Evolutionary conservation across 768 basidiomycete species (phyloP).

Genomic region (Tricholoma bakamatsutake): DNA sequence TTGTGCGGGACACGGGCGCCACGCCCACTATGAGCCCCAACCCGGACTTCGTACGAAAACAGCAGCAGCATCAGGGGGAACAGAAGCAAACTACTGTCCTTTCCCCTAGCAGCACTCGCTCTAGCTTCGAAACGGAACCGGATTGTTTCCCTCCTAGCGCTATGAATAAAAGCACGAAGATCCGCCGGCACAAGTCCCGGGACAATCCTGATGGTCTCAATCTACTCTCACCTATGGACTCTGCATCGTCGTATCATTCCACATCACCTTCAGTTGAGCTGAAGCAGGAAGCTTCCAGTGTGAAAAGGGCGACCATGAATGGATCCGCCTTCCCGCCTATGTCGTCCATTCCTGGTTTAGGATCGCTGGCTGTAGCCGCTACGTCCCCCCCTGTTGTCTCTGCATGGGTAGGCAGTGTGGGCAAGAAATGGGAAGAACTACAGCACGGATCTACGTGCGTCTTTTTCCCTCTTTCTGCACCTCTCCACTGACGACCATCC

Average conservation of each 20-base stretch:
- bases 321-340: slow-evolving; percentile 25
- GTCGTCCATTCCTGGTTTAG: slow-evolving; percentile 35
- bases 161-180: slow-evolving; percentile 6
- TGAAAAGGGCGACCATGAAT: slow-evolving; percentile 11
- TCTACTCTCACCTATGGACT: not conserved
- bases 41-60: slow-evolving; percentile 30
- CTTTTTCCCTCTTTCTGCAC: not conserved
- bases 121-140: slow-evolving; percentile 4
- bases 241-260: slow-evolving; percentile 7
- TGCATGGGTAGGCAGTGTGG: slow-evolving; percentile 53
- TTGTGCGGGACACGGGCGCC: slow-evolving; percentile 44
- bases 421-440: slow-evolving; percentile 56
- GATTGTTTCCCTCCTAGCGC: slow-evolving; percentile 9
- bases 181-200: slow-evolving; percentile 19
- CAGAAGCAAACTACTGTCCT: slow-evolving; percentile 2
- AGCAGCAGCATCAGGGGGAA: slow-evolving; percentile 20
- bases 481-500: not conserved
- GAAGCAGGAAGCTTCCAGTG: not conserved
- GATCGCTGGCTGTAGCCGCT: slow-evolving; percentile 22
- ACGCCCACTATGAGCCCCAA: slow-evolving; percentile 46
- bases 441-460: slow-evolving; percentile 52
- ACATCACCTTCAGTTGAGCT: slow-evolving; percentile 8
- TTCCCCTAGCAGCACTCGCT: not conserved
- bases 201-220: slow-evolving; percentile 2
- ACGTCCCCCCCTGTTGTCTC: slow-evolving; percentile 17